Evolutionary conservation across 768 basidiomycete genomes (phyloP).

Genomic region (Goffeauzyma gilvescens): DNA sequence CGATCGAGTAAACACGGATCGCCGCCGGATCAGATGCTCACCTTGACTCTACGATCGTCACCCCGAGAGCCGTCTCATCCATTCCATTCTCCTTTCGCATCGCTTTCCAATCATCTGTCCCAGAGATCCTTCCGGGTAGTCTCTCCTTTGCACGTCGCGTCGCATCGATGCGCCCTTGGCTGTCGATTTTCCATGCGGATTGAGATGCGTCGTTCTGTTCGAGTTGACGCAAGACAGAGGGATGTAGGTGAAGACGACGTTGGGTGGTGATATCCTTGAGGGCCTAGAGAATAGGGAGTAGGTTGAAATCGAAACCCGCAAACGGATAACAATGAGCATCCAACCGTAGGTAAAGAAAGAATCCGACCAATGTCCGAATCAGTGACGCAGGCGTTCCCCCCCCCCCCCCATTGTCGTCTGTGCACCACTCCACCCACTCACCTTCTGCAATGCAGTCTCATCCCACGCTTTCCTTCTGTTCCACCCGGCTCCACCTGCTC

Average conservation of each 20-base stretch:
- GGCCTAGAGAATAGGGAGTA: no score
- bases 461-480: constrained; percentile 13
- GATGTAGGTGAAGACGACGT: constrained; percentile 7
- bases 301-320: no score
- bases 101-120: constrained; percentile 32
- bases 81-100: constrained; percentile 27
- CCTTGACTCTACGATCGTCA: no score
- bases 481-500: constrained; percentile 8
- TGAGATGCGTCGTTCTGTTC: constrained; percentile 24
- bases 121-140: constrained; percentile 25
- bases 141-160: constrained; percentile 11
- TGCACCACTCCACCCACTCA: constrained; percentile 4
- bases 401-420: background rate
- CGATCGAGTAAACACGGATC: no score
- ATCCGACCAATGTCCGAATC: no score
- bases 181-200: constrained; percentile 19
- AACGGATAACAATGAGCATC: no score
- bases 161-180: constrained; percentile 11
- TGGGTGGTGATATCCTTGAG: background rate
- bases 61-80: constrained; percentile 2
- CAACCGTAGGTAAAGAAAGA: no score
- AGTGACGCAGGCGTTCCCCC: no score
- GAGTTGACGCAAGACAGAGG: constrained; percentile 10
- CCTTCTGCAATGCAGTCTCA: constrained; percentile 3
- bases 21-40: no score